A percentile compares a stretch with the other conserved stretches of the same genome.
Evolutionary conservation across 163 green algal species (phyloP).

Genomic region (Volvox carteri): DNA sequence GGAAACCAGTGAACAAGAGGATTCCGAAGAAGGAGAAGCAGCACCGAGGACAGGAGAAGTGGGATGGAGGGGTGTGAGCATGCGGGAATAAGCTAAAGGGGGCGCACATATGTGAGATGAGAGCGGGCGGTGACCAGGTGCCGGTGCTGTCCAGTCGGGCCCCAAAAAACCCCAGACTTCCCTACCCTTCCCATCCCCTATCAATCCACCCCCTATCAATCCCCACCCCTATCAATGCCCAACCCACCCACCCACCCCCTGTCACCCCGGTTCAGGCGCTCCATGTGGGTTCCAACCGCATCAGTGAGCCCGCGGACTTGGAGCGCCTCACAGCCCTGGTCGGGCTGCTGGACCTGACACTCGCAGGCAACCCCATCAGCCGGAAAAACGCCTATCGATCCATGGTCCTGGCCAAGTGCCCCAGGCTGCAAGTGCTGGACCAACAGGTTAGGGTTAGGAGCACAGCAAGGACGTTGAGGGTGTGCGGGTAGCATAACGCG

Average conservation of each 20-base stretch:
- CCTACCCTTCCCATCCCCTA: background rate
- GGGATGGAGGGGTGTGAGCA: too few relatives aligned
- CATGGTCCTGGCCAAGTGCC: slow-evolving; percentile 57
- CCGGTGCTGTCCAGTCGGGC: too few relatives aligned
- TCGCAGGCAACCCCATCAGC: slow-evolving; percentile 75
- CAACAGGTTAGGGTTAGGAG: slow-evolving; percentile 60
- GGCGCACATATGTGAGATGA: too few relatives aligned
- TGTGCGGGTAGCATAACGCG: too few relatives aligned
- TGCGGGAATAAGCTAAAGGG: too few relatives aligned
- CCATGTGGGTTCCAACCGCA: slow-evolving; percentile 77
- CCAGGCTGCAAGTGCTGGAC: slow-evolving; percentile 62
- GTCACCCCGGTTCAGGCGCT: slow-evolving; percentile 62
- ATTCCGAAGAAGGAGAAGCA: too few relatives aligned
- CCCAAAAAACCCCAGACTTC: too few relatives aligned
- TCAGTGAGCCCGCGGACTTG: slow-evolving; percentile 75
- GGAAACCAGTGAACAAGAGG: too few relatives aligned
- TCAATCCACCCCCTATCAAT: background rate
- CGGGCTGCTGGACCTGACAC: slow-evolving; percentile 67
- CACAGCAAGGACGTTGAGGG: too few relatives aligned
- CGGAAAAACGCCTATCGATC: slow-evolving; percentile 68
- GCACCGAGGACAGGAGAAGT: too few relatives aligned
- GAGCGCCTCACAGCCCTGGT: slow-evolving; percentile 66
- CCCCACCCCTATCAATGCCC: background rate
- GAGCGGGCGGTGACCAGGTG: too few relatives aligned
- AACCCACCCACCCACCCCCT: too few relatives aligned